Conservation (phyloP, 495 filamentous ascomycete species). For the Trichoderma erinaceum region DNA sequence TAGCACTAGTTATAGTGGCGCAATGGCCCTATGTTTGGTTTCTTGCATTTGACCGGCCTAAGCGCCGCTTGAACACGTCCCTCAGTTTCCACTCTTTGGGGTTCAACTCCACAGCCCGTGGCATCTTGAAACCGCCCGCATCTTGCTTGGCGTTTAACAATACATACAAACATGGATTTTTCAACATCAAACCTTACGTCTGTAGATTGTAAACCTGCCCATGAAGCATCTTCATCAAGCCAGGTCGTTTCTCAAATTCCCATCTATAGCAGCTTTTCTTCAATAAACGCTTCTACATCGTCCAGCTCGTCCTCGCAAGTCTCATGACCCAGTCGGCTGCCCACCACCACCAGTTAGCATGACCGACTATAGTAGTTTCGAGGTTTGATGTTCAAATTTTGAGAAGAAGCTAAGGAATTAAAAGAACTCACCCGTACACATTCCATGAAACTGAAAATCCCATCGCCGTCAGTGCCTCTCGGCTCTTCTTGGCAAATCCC, state of each 20-base stretch:
- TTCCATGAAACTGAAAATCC: conserved; percentile 67
- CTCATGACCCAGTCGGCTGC: conserved; percentile 60
- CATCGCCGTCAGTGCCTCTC: conserved; percentile 51
- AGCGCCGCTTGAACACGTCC: neutral
- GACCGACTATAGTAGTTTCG: neutral
- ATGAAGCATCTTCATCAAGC: neutral
- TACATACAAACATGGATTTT: neutral
- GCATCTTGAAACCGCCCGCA: too few species aligned
- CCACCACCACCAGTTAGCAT: conserved; percentile 27
- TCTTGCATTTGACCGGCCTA: conserved; percentile 2
- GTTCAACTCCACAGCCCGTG: neutral
- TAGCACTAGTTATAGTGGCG: neutral
- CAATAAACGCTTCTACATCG: conserved; percentile 69
- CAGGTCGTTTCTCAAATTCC: conserved; percentile 27
- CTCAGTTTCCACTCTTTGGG: too few species aligned
- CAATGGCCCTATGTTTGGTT: neutral
- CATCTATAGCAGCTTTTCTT: conserved; percentile 49
- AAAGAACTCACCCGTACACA: conserved; percentile 55
- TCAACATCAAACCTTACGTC: neutral
- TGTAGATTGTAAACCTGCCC: neutral
- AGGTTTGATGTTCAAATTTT: neutral
- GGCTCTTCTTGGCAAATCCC: conserved; percentile 56
- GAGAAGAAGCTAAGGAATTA: neutral
- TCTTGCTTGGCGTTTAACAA: too few species aligned
- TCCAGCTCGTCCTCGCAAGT: conserved; percentile 71